These are phyloP conservation scores for Heteromeles arbutifolia DNA, from an alignment of 306 rosid species.

Conservation along the genomic window DNA sequence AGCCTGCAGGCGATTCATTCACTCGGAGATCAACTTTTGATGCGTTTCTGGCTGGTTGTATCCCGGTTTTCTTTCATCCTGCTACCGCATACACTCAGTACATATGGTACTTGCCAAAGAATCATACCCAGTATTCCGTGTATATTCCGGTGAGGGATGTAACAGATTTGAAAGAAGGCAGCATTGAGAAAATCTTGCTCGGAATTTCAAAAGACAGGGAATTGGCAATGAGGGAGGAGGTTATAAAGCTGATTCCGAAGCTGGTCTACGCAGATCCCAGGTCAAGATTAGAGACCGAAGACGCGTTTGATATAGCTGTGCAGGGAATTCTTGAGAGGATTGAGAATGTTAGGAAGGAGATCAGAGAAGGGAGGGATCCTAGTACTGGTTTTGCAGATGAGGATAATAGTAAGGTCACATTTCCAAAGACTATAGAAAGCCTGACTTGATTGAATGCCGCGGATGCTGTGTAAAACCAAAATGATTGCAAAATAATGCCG, in stretches of 20 bases:
- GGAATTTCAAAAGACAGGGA: conserved; percentile 46
- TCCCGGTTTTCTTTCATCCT: conserved; percentile 87
- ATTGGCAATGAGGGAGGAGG: conserved; percentile 66
- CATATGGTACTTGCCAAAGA: conserved; percentile 59
- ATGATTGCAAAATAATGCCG: no score
- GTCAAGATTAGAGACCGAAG: conserved; percentile 36
- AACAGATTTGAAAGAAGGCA: conserved; percentile 33
- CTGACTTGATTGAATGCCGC: background rate
- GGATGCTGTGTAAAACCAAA: background rate
- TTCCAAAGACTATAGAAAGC: conserved; percentile 23
- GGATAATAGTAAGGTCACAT: conserved; percentile 69
- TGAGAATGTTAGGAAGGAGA: conserved; percentile 46
- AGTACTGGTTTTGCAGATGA: conserved; percentile 76
- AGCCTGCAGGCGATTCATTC: conserved; percentile 83
- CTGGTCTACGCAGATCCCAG: conserved; percentile 68
- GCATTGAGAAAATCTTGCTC: conserved; percentile 41
- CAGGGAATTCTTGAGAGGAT: conserved; percentile 64
- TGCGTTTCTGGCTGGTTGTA: conserved; percentile 72
- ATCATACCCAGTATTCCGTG: conserved; percentile 53
- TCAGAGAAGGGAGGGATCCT: conserved; percentile 64
- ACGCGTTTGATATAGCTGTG: conserved; percentile 78
- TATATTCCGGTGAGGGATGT: conserved; percentile 65
- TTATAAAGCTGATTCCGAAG: conserved; percentile 51
- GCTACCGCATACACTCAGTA: conserved; percentile 87
- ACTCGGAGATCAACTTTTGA: conserved; percentile 82